A percentile compares a stretch with the other conserved stretches of the same genome.
Evolutionary conservation across 345 rosid species (phyloP).

Genomic region (Eucalyptus viminalis): DNA sequence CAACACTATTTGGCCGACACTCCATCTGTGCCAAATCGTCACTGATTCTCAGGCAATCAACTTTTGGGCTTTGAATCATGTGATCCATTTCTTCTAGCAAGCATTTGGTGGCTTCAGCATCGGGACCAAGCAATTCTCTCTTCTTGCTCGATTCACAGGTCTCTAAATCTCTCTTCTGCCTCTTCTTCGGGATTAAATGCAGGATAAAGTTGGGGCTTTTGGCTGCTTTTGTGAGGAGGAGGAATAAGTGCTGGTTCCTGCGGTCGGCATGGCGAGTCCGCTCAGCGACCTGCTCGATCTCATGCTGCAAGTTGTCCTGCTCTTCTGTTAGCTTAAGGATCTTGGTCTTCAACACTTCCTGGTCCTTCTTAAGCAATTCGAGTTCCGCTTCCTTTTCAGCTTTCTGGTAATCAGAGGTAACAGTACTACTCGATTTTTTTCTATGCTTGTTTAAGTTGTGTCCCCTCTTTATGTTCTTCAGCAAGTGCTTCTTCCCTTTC

Average conservation of each 20-base stretch:
- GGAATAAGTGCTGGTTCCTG: constrained; percentile 32
- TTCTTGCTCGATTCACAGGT: constrained; percentile 11
- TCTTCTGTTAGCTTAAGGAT: constrained; percentile 26
- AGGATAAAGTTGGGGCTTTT: constrained; percentile 21
- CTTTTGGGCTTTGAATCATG: not conserved
- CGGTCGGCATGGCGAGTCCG: constrained; percentile 20
- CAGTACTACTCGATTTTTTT: not conserved
- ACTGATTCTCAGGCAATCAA: not conserved
- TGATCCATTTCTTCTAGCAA: not conserved
- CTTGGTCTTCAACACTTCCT: constrained; percentile 15
- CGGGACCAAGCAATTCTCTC: constrained; percentile 7
- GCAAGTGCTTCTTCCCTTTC: constrained; percentile 38
- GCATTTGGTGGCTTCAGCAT: not conserved
- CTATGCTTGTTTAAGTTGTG: not conserved
- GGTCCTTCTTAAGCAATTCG: not conserved
- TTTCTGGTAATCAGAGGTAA: not conserved
- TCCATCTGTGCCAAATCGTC: not conserved
- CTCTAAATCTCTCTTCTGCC: constrained; percentile 10
- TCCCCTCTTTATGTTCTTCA: constrained; percentile 34
- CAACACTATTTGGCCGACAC: not conserved
- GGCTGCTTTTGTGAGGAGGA: constrained; percentile 28
- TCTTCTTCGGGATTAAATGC: constrained; percentile 27
- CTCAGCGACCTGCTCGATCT: constrained; percentile 17
- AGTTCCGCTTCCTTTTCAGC: constrained; percentile 1
- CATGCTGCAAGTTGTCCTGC: constrained; percentile 19